phyloP scores from a whole-genome alignment of 2,329 filamentous ascomycete genomes.

The Exophiala spinifera region DNA sequence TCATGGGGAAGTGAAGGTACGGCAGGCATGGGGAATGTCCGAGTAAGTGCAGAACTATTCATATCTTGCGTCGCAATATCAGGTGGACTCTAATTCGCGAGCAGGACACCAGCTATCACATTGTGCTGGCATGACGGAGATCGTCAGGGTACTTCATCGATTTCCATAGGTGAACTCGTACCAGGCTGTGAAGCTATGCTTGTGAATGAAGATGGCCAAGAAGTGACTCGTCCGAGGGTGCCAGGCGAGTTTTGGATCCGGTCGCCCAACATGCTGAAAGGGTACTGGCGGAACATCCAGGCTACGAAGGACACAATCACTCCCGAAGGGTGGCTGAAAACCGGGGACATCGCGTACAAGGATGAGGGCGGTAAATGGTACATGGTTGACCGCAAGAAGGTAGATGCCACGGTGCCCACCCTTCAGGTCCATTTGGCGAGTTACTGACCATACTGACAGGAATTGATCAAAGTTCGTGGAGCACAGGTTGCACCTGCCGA shows the following conservation, averaged over 20 bases:
- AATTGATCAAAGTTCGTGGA: slow-evolving; percentile 53
- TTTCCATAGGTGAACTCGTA: slow-evolving; percentile 66
- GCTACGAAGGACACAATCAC: slow-evolving; percentile 78
- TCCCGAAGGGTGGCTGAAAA: slow-evolving; percentile 92
- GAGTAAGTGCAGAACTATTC: slow-evolving; percentile 49
- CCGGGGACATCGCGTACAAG: slow-evolving; percentile 91
- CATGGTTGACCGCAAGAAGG: slow-evolving; percentile 93
- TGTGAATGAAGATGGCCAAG: slow-evolving; percentile 63
- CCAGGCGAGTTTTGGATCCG: slow-evolving; percentile 88
- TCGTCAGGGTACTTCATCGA: slow-evolving; percentile 51
- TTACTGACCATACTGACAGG: slow-evolving; percentile 24
- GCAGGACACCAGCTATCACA: slow-evolving; percentile 40
- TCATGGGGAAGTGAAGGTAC: slow-evolving; percentile 37
- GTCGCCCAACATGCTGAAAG: slow-evolving; percentile 68
- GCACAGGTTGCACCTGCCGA: slow-evolving; percentile 50
- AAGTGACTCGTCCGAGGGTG: slow-evolving; percentile 66
- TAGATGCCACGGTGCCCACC: slow-evolving; percentile 42
- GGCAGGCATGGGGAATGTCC: slow-evolving; percentile 79
- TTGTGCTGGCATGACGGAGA: slow-evolving; percentile 63
- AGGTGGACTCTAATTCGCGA: too few species aligned
- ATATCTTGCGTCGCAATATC: too few species aligned
- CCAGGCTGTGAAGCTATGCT: slow-evolving; percentile 65
- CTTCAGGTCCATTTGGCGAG: slow-evolving; percentile 25
- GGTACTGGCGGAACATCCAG: slow-evolving; percentile 80
- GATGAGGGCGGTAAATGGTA: slow-evolving; percentile 72